phyloP scores from a whole-genome alignment of 1,284 basidiomycete genomes.

The Mycena sp. region DNA sequence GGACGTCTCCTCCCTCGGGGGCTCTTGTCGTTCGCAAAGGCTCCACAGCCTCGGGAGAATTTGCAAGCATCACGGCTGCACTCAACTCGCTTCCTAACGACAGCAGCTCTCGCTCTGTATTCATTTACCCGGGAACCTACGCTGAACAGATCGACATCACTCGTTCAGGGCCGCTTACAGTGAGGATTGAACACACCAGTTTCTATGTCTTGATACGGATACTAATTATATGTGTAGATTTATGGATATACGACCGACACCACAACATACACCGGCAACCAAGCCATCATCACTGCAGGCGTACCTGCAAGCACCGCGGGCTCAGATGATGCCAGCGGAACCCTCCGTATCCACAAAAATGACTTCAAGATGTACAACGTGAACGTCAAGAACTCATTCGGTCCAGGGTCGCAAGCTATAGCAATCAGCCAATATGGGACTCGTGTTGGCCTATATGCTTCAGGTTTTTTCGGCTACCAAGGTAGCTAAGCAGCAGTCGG shows the following conservation, averaged over 20 bases:
- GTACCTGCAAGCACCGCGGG: conserved; percentile 53
- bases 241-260: conserved; percentile 57
- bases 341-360: conserved; percentile 60
- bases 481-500: too few species aligned
- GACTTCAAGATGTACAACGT: conserved; percentile 65
- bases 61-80: conserved; percentile 50
- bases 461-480: conserved; percentile 63
- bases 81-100: conserved; percentile 56
- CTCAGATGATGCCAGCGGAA: conserved; percentile 64
- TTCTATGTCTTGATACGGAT: neutral
- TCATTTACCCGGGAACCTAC: conserved; percentile 66
- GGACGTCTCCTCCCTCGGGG: conserved; percentile 56
- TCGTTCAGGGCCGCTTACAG: conserved; percentile 54
- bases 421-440: conserved; percentile 63
- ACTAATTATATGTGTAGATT: conserved; percentile 43
- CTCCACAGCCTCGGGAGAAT: conserved; percentile 55
- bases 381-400: conserved; percentile 63
- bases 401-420: conserved; percentile 60
- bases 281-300: conserved; percentile 55
- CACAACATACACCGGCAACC: conserved; percentile 47
- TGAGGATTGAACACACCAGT: conserved; percentile 29
- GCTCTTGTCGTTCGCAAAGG: conserved; percentile 54
- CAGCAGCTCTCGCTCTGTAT: conserved; percentile 53
- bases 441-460: conserved; percentile 60
- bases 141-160: conserved; percentile 62